Conservation (phyloP, 164 flowering plant genomes). For the Magnolia sinica region DNA sequence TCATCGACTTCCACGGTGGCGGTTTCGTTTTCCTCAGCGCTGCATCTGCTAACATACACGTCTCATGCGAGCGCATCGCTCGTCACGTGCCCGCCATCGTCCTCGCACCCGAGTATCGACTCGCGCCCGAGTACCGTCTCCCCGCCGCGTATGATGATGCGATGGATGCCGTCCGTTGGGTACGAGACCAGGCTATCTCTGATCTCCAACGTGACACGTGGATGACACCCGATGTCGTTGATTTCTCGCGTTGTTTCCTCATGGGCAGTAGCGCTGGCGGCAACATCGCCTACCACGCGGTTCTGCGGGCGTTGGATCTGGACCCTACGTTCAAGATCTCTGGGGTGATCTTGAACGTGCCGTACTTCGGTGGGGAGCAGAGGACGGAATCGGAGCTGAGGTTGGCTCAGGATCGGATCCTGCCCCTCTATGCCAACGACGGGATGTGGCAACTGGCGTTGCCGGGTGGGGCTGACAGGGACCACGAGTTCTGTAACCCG, state of each 20-base stretch:
- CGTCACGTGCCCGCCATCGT: slow-evolving; percentile 23
- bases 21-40: slow-evolving; percentile 48
- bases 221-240: slow-evolving; percentile 38
- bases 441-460: slow-evolving; percentile 51
- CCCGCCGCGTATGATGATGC: slow-evolving; percentile 62
- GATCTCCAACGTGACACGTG: slow-evolving; percentile 26
- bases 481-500: slow-evolving; percentile 56
- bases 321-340: slow-evolving; percentile 36
- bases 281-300: slow-evolving; percentile 55
- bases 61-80: slow-evolving; percentile 23
- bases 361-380: slow-evolving; percentile 49
- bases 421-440: slow-evolving; percentile 40
- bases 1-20: slow-evolving; percentile 57
- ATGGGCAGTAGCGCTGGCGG: slow-evolving; percentile 72
- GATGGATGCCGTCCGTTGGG: slow-evolving; percentile 37
- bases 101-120: slow-evolving; percentile 49
- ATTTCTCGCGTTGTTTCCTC: slow-evolving; percentile 42
- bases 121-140: neutral
- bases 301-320: slow-evolving; percentile 23
- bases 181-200: slow-evolving; percentile 5
- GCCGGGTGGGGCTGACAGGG: slow-evolving; percentile 50
- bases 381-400: slow-evolving; percentile 55
- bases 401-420: slow-evolving; percentile 24
- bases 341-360: slow-evolving; percentile 54
- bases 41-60: slow-evolving; percentile 24